A percentile compares a stretch with the other conserved stretches of the same genome.
These are phyloP conservation scores for Fusarium sp. DNA, from an alignment of 2,329 filamentous ascomycete species.

Conservation along the genomic window DNA sequence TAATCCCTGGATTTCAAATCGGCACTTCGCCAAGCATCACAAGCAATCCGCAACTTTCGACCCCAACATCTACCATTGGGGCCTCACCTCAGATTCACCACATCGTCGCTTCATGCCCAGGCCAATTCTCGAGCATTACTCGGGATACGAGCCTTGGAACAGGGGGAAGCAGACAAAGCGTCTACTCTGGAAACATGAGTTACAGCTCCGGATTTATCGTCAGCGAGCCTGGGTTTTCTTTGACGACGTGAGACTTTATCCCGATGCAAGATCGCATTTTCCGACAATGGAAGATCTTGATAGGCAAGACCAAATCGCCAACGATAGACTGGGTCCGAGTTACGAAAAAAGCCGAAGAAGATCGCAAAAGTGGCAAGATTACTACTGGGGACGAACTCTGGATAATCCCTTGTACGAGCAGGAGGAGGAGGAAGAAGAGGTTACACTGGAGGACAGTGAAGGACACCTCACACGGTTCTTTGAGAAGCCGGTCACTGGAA, in stretches of 20 bases:
- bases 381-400: background rate
- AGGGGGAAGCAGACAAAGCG: background rate
- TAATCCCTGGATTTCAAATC: background rate
- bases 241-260: background rate
- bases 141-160: background rate
- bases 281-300: background rate
- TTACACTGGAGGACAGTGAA: background rate
- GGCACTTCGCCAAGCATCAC: background rate
- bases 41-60: background rate
- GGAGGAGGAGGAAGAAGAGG: background rate
- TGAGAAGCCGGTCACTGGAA: background rate
- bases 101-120: too few relatives aligned
- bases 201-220: background rate
- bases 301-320: background rate
- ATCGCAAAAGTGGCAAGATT: constrained; percentile 9
- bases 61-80: background rate
- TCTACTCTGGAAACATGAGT: background rate
- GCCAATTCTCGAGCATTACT: background rate
- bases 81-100: background rate
- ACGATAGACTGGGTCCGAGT: background rate
- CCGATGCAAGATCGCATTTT: background rate
- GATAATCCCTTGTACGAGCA: background rate
- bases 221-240: constrained; percentile 2
- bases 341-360: background rate
- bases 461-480: background rate